Base-by-base conservation (phyloP, 176 grass and related monocot genomes). In the Rhynchospora tenuis region DNA sequence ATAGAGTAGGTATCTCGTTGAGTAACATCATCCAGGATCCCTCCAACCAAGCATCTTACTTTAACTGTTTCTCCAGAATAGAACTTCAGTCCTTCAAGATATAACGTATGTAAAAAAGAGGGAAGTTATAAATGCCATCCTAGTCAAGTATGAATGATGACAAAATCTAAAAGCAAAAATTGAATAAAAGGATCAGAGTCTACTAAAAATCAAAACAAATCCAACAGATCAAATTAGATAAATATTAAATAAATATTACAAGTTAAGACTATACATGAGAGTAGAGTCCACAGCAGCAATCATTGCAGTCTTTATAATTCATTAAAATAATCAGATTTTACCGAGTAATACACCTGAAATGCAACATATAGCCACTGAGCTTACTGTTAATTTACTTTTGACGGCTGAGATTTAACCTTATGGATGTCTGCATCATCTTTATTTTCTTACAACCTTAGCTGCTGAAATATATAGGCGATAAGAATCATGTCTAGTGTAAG, bases 1-100 rank as follows among this genome's bases (percentile, higher is more conserved):
- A 81, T 16, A 64, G 12, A 44, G 38, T 81, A 45, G 14, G 23
- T 22, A 46, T 3, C 81, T 89, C 93, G 91, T 77, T 95, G 92
- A 64, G 91, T 98, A 59, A 98, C 95, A 80, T 95, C 95, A 62
- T 95, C 95, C 78, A 88, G 80, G 89, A 93, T 83, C 95, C 92
- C 83, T 98, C 91, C 64, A 98, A 83, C 84, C 88, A 95, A 52
- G 92, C 90, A 78, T 93, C 50, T 71, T 90, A 91, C 80, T 38
- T 93, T 98, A 83, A 83, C 86, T 89, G 89, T 82, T 95, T 90
- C 92, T 95, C 95, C 92, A 98, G 54, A 98, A 87, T 23, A 90
- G 80, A 87, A 98, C 86, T n/a, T n/a, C n/a, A n/a, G n/a, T n/a
- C n/a, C 92, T 98, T 78, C 11, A 89, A 81, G 27, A 17, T 82